Conservation (phyloP, 805 yeast genomes). For the Candida coquimbonensis region DNA sequence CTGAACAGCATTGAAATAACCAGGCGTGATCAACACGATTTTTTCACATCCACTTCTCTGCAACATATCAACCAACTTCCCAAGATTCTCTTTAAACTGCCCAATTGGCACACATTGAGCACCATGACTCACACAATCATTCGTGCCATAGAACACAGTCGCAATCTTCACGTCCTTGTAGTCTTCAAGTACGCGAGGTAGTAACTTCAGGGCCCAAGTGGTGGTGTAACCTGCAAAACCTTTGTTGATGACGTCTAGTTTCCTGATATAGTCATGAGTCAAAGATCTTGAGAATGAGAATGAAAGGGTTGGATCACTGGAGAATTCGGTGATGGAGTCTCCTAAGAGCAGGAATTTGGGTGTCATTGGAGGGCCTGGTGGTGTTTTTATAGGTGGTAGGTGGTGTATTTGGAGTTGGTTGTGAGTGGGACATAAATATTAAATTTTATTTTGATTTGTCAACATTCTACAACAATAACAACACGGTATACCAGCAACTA, state of each 20-base stretch:
- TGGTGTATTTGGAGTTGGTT: no score
- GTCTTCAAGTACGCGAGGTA: constrained; percentile 42
- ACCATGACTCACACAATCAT: constrained; percentile 51
- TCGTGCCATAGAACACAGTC: constrained; percentile 74
- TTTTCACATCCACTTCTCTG: constrained; percentile 34
- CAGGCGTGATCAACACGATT: constrained; percentile 59
- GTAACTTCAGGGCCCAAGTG: constrained; percentile 45
- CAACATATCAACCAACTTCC: constrained; percentile 34
- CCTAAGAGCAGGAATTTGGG: constrained; percentile 57
- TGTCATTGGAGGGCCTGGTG: constrained; percentile 1
- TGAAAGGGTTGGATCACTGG: constrained; percentile 30
- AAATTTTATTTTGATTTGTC: no score
- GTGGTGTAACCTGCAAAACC: constrained; percentile 78
- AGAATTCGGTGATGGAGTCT: constrained; percentile 61
- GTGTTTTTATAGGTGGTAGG: no score
- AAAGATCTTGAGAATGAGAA: constrained; percentile 48
- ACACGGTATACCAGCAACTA: no score
- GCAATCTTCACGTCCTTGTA: constrained; percentile 41
- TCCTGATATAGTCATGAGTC: constrained; percentile 45
- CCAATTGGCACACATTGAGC: constrained; percentile 45
- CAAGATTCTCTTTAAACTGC: constrained; percentile 42
- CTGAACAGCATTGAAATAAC: constrained; percentile 38
- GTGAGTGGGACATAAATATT: no score
- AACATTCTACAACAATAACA: no score
- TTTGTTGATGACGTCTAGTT: constrained; percentile 60